A percentile compares a stretch with the other conserved stretches of the same genome.
phyloP scores from a whole-genome alignment of 768 basidiomycete species.

The Cystofilobasidium macerans region DNA sequence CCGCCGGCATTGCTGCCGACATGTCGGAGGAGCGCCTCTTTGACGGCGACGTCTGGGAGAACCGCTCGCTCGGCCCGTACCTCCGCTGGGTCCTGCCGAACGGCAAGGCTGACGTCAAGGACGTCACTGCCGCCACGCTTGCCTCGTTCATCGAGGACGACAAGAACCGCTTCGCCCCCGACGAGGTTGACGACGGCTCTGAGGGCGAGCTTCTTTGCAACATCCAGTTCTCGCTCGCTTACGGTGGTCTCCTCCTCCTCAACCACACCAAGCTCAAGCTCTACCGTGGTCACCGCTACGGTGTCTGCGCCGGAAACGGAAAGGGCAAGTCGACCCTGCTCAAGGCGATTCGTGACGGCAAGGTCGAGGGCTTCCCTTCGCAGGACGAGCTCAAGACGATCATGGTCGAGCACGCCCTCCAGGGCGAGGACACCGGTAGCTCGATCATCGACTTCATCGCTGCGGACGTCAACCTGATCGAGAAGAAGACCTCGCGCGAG shows the following conservation, averaged over 20 bases:
- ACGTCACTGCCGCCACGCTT: conserved; percentile 53
- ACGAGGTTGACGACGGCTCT: conserved; percentile 44
- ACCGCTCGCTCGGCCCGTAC: conserved; percentile 59
- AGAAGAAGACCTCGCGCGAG: conserved; percentile 46
- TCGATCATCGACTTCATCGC: conserved; percentile 83
- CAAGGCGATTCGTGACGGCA: conserved; percentile 87
- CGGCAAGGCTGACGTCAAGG: conserved; percentile 35
- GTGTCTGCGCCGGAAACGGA: conserved; percentile 91
- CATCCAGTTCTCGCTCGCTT: conserved; percentile 88
- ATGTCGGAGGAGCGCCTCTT: conserved; percentile 51
- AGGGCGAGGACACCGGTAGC: conserved; percentile 74
- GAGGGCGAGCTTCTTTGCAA: conserved; percentile 83
- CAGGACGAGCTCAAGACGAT: conserved; percentile 74
- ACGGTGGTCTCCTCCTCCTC: conserved; percentile 83
- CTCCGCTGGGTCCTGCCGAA: conserved; percentile 49
- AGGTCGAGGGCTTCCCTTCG: conserved; percentile 86
- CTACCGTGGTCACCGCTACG: conserved; percentile 81
- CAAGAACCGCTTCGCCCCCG: conserved; percentile 42
- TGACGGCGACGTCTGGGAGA: conserved; percentile 43
- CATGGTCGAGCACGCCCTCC: conserved; percentile 95
- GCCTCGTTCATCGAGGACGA: conserved; percentile 68
- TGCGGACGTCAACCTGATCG: conserved; percentile 56
- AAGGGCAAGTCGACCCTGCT: conserved; percentile 91
- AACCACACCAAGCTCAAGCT: conserved; percentile 87
- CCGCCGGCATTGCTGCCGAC: conserved; percentile 64